Evolutionary conservation across 2,329 filamentous ascomycete species (phyloP).

Genomic region (Dothideomycetes sp.): DNA sequence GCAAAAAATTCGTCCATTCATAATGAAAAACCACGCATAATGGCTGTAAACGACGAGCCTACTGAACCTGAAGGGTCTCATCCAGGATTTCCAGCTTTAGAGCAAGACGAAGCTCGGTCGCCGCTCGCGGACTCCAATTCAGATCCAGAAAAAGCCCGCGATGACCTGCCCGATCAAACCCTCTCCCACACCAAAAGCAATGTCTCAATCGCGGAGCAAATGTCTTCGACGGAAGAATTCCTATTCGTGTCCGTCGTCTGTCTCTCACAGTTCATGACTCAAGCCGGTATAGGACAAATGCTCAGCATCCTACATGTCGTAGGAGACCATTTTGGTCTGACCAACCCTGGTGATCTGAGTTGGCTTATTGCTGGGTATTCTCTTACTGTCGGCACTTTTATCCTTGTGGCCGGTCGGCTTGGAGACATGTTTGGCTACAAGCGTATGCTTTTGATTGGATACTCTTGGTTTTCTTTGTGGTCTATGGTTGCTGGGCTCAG

Average conservation of each 20-base stretch:
- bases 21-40: too few relatives aligned
- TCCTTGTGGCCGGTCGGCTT: conserved; percentile 34
- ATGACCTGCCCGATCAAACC: background rate
- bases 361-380: conserved; percentile 37
- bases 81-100: too few relatives aligned
- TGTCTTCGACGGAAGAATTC: conserved; percentile 1
- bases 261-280: conserved; percentile 12
- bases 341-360: conserved; percentile 33
- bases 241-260: conserved; percentile 11
- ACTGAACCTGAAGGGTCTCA: too few relatives aligned
- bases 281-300: conserved; percentile 10
- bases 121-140: too few relatives aligned
- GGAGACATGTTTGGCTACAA: conserved; percentile 38
- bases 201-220: conserved; percentile 9
- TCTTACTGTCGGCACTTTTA: conserved; percentile 38
- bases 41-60: too few relatives aligned
- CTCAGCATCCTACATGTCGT: conserved; percentile 38
- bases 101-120: too few relatives aligned
- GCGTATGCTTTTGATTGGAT: conserved; percentile 32
- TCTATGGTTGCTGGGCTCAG: conserved; percentile 25
- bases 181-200: background rate
- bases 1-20: too few relatives aligned
- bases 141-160: background rate
- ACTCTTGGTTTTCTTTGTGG: conserved; percentile 32
- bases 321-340: conserved; percentile 32